A percentile compares a stretch with the other conserved stretches of the same genome.
These are phyloP conservation scores for Zymoseptoria crescenta DNA, from an alignment of 2,329 filamentous ascomycete species.

Conservation along the genomic window DNA sequence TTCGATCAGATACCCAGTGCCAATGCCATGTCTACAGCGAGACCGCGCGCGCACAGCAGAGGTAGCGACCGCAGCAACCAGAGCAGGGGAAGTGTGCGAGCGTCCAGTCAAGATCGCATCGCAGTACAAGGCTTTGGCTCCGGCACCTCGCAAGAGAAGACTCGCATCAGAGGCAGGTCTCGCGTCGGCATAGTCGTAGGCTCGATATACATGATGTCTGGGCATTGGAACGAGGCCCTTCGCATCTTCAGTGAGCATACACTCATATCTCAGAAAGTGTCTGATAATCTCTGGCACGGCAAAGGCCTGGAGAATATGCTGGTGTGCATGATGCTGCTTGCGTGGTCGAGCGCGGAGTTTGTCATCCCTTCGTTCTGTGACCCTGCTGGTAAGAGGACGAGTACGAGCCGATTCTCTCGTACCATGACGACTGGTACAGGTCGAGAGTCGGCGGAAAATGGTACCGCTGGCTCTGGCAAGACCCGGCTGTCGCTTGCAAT, in stretches of 20 bases:
- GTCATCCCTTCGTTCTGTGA: constrained; percentile 46
- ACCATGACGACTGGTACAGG: constrained; percentile 15
- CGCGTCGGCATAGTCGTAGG: constrained; percentile 73
- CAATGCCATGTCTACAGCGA: constrained; percentile 30
- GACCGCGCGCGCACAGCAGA: constrained; percentile 17
- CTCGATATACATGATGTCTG: constrained; percentile 78
- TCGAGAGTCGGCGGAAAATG: constrained; percentile 16
- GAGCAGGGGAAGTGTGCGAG: constrained; percentile 15
- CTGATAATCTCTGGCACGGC: constrained; percentile 95
- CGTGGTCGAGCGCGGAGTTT: constrained; percentile 79
- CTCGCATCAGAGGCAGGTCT: constrained; percentile 71
- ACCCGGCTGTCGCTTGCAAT: constrained; percentile 51
- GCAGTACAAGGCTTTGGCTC: constrained; percentile 58
- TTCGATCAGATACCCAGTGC: constrained; percentile 46
- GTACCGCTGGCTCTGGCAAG: constrained; percentile 26
- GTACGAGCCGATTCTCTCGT: constrained; percentile 17
- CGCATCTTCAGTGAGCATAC: constrained; percentile 77
- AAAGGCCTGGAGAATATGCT: constrained; percentile 87
- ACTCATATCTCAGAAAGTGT: constrained; percentile 64
- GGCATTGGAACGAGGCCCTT: constrained; percentile 81
- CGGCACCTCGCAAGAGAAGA: constrained; percentile 47
- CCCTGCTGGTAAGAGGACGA: constrained; percentile 21
- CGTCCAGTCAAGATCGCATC: constrained; percentile 48
- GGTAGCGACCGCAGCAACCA: constrained; percentile 17
- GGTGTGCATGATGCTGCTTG: constrained; percentile 72